Conservation (phyloP, 1,284 basidiomycete genomes). For the Tilletia setariae region DNA sequence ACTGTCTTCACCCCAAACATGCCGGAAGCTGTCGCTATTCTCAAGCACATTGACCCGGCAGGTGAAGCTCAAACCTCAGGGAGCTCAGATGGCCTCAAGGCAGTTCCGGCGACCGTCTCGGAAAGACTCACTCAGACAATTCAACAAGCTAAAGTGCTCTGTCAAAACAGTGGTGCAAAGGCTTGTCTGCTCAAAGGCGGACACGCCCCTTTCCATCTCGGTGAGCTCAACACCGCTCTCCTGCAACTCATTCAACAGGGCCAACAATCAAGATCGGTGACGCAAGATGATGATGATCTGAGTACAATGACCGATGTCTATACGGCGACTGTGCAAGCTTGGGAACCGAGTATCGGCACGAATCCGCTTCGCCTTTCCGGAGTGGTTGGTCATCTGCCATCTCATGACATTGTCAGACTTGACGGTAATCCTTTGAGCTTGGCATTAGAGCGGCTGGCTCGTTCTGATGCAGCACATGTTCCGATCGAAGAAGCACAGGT, state of each 20-base stretch:
- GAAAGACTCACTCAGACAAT: neutral
- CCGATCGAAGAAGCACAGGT: neutral
- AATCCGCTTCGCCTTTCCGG: too few species aligned
- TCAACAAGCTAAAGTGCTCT: constrained; percentile 27
- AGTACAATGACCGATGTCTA: too few species aligned
- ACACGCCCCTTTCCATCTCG: constrained; percentile 60
- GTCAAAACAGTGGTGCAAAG: constrained; percentile 56
- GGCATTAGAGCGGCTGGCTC: too few species aligned
- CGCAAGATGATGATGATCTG: too few species aligned
- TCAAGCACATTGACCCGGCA: neutral
- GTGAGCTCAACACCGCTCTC: neutral
- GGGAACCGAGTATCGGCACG: too few species aligned
- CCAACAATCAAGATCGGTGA: too few species aligned
- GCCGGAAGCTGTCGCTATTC: constrained; percentile 63
- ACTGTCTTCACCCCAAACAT: constrained; percentile 82
- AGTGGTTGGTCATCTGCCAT: too few species aligned
- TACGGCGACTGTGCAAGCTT: too few species aligned
- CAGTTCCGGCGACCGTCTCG: constrained; percentile 10
- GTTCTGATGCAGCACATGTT: too few species aligned
- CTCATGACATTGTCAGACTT: too few species aligned
- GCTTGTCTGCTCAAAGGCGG: constrained; percentile 85
- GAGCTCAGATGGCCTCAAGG: neutral
- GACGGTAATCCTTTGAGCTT: too few species aligned
- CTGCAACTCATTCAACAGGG: neutral
- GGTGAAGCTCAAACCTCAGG: neutral